Evolutionary conservation across 1,284 basidiomycete species (phyloP).

Genomic region (Cryptococcus sp.): DNA sequence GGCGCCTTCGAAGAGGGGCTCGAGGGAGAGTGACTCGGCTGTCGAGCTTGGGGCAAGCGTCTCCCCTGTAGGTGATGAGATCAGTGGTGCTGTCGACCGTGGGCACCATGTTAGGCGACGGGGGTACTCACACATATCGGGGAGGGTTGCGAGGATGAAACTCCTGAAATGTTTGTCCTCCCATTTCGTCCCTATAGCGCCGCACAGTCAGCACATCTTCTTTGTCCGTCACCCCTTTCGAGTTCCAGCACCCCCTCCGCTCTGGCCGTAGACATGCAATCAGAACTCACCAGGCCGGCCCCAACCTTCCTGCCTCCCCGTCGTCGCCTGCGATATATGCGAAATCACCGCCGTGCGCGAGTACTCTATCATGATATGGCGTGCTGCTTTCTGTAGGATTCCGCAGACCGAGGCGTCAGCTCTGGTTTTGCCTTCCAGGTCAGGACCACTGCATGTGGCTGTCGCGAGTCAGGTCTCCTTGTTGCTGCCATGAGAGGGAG

Average conservation of each 20-base stretch:
- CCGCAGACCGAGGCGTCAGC: neutral
- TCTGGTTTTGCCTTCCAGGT: too few relatives aligned
- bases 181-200: constrained; percentile 36
- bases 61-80: constrained; percentile 8
- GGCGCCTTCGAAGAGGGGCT: constrained; percentile 59
- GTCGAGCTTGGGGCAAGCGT: constrained; percentile 5
- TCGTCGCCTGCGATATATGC: constrained; percentile 70
- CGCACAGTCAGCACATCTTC: too few relatives aligned
- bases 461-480: too few relatives aligned
- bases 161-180: constrained; percentile 42
- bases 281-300: constrained; percentile 62
- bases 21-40: constrained; percentile 61
- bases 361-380: constrained; percentile 73
- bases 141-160: constrained; percentile 35
- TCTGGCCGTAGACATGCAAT: neutral
- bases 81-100: neutral
- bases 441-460: too few relatives aligned
- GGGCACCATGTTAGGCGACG: constrained; percentile 37
- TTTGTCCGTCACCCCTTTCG: too few relatives aligned
- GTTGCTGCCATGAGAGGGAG: too few relatives aligned
- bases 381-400: constrained; percentile 60
- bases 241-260: too few relatives aligned
- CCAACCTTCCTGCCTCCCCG: constrained; percentile 72
- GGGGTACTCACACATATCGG: constrained; percentile 34
- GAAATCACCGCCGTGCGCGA: constrained; percentile 70